Evolutionary conservation across 176 grass and related monocot genomes (phyloP).

Genomic region (Secale cereale): DNA sequence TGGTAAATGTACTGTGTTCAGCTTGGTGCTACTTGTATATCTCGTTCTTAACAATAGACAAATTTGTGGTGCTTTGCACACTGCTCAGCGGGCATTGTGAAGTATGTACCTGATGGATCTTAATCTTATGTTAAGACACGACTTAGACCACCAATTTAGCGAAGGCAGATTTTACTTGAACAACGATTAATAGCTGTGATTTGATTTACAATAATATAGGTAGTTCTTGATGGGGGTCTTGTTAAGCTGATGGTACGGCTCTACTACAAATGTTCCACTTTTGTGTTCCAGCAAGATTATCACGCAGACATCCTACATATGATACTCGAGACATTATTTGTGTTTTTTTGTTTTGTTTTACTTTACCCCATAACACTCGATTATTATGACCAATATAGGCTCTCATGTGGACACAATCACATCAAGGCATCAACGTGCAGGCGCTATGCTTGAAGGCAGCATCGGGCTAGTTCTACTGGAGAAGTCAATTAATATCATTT

Average conservation of each 20-base stretch:
- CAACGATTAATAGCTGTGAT: background rate
- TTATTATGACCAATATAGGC: conserved; percentile 35
- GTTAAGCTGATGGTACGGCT: background rate
- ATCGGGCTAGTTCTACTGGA: conserved; percentile 24
- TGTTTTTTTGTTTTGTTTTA: background rate
- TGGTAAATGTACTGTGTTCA: background rate
- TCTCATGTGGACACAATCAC: conserved; percentile 20
- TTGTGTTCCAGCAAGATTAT: background rate
- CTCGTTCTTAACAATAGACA: background rate
- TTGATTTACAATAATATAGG: background rate
- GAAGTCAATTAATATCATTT: conserved; percentile 54
- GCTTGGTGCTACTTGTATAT: background rate
- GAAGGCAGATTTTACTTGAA: background rate
- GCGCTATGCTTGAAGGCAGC: conserved; percentile 38
- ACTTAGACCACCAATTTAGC: background rate
- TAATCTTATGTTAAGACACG: background rate
- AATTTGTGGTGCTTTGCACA: background rate
- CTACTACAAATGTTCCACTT: background rate
- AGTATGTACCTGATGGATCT: background rate
- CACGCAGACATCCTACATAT: background rate
- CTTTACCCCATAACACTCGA: background rate
- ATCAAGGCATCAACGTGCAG: conserved; percentile 19
- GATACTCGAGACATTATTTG: background rate
- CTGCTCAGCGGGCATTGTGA: background rate
- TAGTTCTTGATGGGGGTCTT: background rate